Evolutionary conservation across 1,284 basidiomycete species (phyloP).

Genomic region (Sanghuangporus sanghuang): DNA sequence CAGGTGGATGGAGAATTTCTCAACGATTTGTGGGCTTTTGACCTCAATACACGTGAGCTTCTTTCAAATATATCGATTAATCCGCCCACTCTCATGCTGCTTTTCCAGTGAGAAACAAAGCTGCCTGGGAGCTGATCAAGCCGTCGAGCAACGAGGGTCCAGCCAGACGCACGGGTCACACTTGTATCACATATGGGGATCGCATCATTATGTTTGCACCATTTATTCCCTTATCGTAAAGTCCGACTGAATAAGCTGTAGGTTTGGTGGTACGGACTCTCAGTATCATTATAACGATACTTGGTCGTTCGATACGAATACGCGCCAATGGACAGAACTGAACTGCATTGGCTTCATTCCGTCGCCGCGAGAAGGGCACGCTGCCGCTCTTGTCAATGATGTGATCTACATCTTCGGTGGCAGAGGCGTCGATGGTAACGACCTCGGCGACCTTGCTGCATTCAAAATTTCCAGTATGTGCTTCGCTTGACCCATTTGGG

Average conservation of each 20-base stretch:
- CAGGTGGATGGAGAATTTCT: constrained; percentile 96
- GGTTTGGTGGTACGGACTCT: constrained; percentile 97
- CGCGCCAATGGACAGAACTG: constrained; percentile 86
- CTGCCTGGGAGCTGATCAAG: constrained; percentile 76
- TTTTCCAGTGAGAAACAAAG: constrained; percentile 59
- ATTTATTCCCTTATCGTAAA: constrained; percentile 11
- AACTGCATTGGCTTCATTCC: constrained; percentile 98
- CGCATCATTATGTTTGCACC: constrained; percentile 74
- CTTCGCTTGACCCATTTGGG: constrained; percentile 2
- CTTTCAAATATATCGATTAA: constrained; percentile 1
- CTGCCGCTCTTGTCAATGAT: constrained; percentile 94
- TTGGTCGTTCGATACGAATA: constrained; percentile 89
- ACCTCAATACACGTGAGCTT: constrained; percentile 84
- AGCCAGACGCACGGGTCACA: constrained; percentile 89
- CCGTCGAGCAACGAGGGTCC: constrained; percentile 64
- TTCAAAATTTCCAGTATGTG: constrained; percentile 92
- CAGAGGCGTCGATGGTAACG: constrained; percentile 94
- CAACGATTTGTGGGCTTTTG: constrained; percentile 96
- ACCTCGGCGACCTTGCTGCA: constrained; percentile 90
- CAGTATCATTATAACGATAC: constrained; percentile 99
- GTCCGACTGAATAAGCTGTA: constrained; percentile 27
- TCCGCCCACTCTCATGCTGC: constrained; percentile 12
- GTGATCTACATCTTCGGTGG: constrained; percentile 99
- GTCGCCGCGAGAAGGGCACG: constrained; percentile 93
- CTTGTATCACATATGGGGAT: constrained; percentile 82